These are phyloP conservation scores for Fragilaria crotonensis DNA, from an alignment of 108 stramenopile genomes.

Conservation along the genomic window DNA sequence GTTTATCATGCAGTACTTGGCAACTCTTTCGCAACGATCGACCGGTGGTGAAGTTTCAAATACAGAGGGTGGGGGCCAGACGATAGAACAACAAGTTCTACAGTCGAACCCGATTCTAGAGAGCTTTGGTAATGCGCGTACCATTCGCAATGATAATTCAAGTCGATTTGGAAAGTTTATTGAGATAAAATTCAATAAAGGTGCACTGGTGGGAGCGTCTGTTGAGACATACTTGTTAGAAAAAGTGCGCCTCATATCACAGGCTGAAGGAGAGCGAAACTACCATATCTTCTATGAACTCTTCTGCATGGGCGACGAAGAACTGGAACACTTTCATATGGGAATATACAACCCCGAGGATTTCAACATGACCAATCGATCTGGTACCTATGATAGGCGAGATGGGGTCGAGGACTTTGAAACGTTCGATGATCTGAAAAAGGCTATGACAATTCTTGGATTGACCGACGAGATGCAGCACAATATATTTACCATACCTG, in stretches of 20 bases:
- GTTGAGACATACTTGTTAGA: slow-evolving; percentile 82
- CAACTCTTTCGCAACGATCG: slow-evolving; percentile 29
- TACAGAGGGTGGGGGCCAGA: not conserved
- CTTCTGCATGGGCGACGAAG: slow-evolving; percentile 14
- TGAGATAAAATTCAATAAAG: slow-evolving; percentile 38
- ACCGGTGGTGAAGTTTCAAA: slow-evolving; percentile 1
- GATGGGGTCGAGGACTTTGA: slow-evolving; percentile 42
- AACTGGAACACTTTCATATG: slow-evolving; percentile 2
- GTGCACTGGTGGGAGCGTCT: slow-evolving; percentile 46
- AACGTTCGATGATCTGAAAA: slow-evolving; percentile 31
- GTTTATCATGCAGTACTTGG: slow-evolving; percentile 58
- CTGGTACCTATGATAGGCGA: slow-evolving; percentile 47
- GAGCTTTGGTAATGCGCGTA: slow-evolving; percentile 91
- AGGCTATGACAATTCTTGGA: slow-evolving; percentile 49
- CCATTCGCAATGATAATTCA: slow-evolving; percentile 85
- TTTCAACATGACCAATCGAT: slow-evolving; percentile 34
- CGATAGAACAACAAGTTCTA: slow-evolving; percentile 72
- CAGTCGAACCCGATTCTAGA: slow-evolving; percentile 89
- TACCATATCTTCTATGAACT: slow-evolving; percentile 90
- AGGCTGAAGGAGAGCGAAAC: slow-evolving; percentile 64
- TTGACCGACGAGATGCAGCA: slow-evolving; percentile 28
- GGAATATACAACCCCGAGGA: slow-evolving; percentile 23
- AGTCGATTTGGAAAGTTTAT: slow-evolving; percentile 69
- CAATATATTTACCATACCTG: slow-evolving; percentile 34
- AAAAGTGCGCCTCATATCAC: slow-evolving; percentile 56